Conservation (phyloP, 257 asterid genomes). For the Cordia subcordata region DNA sequence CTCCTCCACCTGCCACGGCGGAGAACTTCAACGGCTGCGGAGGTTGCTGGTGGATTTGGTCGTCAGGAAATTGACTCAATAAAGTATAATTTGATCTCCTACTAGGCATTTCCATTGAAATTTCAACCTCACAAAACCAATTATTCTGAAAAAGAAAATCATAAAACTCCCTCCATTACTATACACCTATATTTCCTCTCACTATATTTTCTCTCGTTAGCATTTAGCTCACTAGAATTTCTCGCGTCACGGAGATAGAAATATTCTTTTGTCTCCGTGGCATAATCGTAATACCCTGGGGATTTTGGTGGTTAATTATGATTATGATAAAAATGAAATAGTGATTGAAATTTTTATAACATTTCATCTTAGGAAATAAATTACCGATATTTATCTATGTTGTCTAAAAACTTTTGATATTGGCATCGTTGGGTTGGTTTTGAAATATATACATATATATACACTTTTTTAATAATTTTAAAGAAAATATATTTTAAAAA, state of each 20-base stretch:
- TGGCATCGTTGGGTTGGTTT: too few relatives aligned
- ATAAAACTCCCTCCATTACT: constrained; percentile 34
- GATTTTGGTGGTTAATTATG: not conserved
- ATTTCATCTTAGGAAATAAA: too few relatives aligned
- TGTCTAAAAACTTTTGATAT: too few relatives aligned
- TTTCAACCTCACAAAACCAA: not conserved
- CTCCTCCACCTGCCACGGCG: constrained; percentile 26
- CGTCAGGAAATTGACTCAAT: constrained; percentile 72
- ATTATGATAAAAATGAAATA: not conserved
- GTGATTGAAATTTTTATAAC: too few relatives aligned
- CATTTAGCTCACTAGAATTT: not conserved
- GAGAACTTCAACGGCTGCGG: constrained; percentile 40
- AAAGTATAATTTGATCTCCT: constrained; percentile 71
- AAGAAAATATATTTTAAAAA: too few relatives aligned
- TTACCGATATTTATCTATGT: too few relatives aligned
- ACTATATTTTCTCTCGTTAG: constrained; percentile 22
- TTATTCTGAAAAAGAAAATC: constrained; percentile 17
- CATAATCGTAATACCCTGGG: constrained; percentile 21
- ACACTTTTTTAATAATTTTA: too few relatives aligned
- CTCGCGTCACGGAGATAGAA: constrained; percentile 18
- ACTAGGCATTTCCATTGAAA: constrained; percentile 73
- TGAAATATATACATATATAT: too few relatives aligned
- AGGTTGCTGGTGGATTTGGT: constrained; percentile 31
- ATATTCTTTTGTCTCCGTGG: constrained; percentile 23
- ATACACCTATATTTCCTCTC: constrained; percentile 15